These are phyloP conservation scores for Brachypodium distachyon DNA, from an alignment of 202 grass and related monocot genomes.

Conservation along the genomic window DNA sequence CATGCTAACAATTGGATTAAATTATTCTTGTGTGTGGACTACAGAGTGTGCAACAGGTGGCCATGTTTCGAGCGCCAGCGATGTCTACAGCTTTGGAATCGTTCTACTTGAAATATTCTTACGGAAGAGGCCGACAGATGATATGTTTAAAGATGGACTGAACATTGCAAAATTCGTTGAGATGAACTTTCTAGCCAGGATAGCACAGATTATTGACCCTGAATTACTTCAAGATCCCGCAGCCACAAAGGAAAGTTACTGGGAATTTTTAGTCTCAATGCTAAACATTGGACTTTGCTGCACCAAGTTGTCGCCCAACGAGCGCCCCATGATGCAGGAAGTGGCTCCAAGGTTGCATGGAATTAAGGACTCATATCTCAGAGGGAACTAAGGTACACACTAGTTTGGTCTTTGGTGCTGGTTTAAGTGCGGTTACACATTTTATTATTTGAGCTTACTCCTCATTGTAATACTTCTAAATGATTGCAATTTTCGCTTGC, in stretches of 20 bases:
- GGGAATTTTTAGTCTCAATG: neutral
- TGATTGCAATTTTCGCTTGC: too few relatives aligned
- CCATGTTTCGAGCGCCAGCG: neutral
- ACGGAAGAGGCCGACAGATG: neutral
- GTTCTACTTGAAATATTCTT: conserved; percentile 16
- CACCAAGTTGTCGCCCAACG: neutral
- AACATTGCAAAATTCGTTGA: neutral
- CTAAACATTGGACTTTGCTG: conserved; percentile 5
- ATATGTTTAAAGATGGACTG: conserved; percentile 17
- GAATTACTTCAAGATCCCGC: neutral
- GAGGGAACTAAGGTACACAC: neutral
- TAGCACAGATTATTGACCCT: conserved; percentile 5
- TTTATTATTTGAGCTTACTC: too few relatives aligned
- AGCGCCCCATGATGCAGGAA: neutral
- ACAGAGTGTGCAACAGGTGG: neutral
- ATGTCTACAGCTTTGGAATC: conserved; percentile 16
- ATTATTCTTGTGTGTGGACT: neutral
- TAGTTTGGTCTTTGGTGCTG: neutral
- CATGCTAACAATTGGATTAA: neutral
- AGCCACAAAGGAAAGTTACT: neutral
- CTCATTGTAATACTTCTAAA: too few relatives aligned
- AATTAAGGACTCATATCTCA: neutral
- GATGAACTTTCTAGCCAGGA: neutral
- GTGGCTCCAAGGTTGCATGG: neutral
- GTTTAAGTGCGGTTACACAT: too few relatives aligned